A percentile compares a stretch with the other conserved stretches of the same genome.
phyloP scores from a whole-genome alignment of 2,329 filamentous ascomycete genomes.

The Neurospora sp. region DNA sequence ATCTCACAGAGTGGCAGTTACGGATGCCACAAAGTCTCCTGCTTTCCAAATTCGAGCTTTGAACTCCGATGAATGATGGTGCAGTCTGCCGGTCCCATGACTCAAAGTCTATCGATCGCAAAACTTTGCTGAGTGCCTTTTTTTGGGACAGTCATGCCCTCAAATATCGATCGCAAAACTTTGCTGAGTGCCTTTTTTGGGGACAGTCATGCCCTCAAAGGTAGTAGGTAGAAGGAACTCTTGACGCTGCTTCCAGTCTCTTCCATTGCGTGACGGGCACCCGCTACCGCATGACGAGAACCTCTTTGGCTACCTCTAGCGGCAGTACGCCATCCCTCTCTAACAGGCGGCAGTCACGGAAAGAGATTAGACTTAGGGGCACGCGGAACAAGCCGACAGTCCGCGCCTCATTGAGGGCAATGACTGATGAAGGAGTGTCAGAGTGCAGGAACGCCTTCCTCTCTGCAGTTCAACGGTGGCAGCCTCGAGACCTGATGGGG shows the following conservation, averaged over 20 bases:
- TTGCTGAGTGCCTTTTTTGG: not conserved
- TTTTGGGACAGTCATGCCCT: not conserved
- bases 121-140: not conserved
- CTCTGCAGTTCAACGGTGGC: not conserved
- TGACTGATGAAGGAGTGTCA: not conserved
- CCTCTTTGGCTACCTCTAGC: not conserved
- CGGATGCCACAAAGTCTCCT: not conserved
- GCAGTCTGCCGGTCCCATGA: not conserved
- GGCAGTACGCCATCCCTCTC: too few relatives aligned
- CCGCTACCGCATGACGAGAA: not conserved
- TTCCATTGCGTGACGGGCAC: not conserved
- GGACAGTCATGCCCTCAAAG: not conserved
- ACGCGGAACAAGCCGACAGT: not conserved
- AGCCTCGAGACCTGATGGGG: not conserved
- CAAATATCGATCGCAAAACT: not conserved
- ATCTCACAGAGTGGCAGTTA: not conserved
- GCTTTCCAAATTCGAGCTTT: not conserved
- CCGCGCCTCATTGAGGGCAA: not conserved
- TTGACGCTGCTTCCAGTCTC: not conserved
- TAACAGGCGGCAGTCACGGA: not conserved
- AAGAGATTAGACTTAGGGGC: not conserved
- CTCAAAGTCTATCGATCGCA: not conserved
- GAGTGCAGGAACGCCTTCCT: not conserved
- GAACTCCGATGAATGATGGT: not conserved
- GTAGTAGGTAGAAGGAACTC: not conserved